Evolutionary conservation across 495 filamentous ascomycete genomes (phyloP), one percentile per base, ranked within the genome.

Genomic region (Chaetomidium leptoderma): DNA sequence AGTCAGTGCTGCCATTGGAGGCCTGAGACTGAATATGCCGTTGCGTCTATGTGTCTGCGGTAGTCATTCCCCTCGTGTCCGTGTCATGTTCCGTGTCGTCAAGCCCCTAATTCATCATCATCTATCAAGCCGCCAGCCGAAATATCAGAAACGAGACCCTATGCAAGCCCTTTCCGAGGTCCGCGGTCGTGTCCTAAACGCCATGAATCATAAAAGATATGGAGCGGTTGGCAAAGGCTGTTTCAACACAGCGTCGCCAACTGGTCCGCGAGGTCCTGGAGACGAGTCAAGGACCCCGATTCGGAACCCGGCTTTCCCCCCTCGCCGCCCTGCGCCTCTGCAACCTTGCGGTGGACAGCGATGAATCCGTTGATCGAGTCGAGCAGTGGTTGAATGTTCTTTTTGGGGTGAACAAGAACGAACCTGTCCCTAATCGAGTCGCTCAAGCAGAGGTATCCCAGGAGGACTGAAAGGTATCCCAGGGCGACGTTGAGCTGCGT

Each of bases 301-400:
- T 64, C 56, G 8, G 60, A 32, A 6, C 81, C 55, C 67, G 75
- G 61, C 75, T 74, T 53, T 14, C 71, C 66, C 29, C 77, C 71
- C 13, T 81, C 78, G 13, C 72, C 77, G n/a, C 64, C 78, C 55
- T 66, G 66, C 14, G 64, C 76, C 54, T 78, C 69, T 59, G 95
- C 92, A 37, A 91, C 88, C 62, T 83, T 84, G 64, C 82, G 78
- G 66, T 96, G 81, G 69, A 90, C 85, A 36, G 78, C 75, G 58
- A 95, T 79, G 58, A 98, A 98, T 64, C 96, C 91, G 55, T 87
- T 84, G 21, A 96, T 82, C 6, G 87, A 88, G n/a, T 83, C 81
- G n/a, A 93, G 67, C 21, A 96, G 70, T 17, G 81, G 71, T 14
- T 76, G 68, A 4, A 96, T 72, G 13, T 75, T 86, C 42, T 78